Evolutionary conservation across 257 asterid species (phyloP).

Genomic region (Solanum okadae): DNA sequence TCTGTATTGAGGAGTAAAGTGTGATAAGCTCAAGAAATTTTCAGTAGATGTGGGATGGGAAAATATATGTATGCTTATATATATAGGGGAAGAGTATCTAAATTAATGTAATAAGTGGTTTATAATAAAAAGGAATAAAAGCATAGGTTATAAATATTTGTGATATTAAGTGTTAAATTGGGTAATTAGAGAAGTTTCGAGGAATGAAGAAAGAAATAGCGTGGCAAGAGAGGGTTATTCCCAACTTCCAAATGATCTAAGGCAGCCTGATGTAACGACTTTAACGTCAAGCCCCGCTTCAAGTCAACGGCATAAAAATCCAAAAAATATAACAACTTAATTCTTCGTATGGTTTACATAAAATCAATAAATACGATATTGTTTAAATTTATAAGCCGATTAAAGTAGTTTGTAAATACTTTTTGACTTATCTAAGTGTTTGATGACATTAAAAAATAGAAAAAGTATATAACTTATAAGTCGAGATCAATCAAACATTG

Average conservation of each 20-base stretch:
- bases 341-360: background rate
- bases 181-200: constrained; percentile 25
- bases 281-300: constrained; percentile 19
- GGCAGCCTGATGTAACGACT: constrained; percentile 21
- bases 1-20: background rate
- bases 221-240: constrained; percentile 3
- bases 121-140: background rate
- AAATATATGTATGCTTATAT: background rate
- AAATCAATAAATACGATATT: background rate
- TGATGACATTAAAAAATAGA: background rate
- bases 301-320: constrained; percentile 7
- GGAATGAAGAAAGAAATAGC: constrained; percentile 37
- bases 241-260: background rate
- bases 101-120: background rate
- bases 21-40: background rate
- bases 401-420: background rate
- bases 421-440: background rate
- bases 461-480: background rate
- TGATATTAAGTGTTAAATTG: background rate
- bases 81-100: background rate
- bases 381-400: background rate
- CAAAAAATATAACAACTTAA: background rate
- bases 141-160: background rate
- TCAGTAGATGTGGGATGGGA: background rate
- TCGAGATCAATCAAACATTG: background rate